Percentiles rank a stretch among this genome's conserved stretches.
Conservation (phyloP, 805 yeast species). For the Yamadazyma insecticola region DNA sequence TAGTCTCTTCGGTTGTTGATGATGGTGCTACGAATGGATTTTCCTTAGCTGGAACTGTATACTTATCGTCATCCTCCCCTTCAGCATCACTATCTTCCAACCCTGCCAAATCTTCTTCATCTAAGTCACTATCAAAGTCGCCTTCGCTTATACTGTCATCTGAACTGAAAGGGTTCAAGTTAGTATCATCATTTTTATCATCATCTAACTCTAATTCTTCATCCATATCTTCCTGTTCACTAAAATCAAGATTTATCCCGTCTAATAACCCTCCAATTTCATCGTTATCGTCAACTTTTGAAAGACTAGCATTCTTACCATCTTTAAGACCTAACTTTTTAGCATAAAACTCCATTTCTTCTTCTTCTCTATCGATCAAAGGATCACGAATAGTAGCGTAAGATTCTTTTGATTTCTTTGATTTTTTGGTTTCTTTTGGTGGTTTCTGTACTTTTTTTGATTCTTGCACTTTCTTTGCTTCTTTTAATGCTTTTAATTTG, state of each 20-base stretch:
- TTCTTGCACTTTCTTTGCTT: slow-evolving; percentile 6
- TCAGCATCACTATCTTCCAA: slow-evolving; percentile 5
- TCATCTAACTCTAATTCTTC: slow-evolving; percentile 12
- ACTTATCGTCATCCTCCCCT: slow-evolving; percentile 12
- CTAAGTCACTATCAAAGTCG: slow-evolving; percentile 16
- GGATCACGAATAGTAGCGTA: no score
- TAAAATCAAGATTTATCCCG: slow-evolving; percentile 56
- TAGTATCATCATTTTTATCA: slow-evolving; percentile 12
- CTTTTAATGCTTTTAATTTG: slow-evolving; percentile 16
- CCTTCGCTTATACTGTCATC: slow-evolving; percentile 16
- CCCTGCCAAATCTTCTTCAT: slow-evolving; percentile 11
- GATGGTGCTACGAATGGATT: slow-evolving; percentile 65
- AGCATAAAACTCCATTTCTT: slow-evolving; percentile 78
- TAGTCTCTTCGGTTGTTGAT: slow-evolving; percentile 18
- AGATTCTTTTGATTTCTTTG: slow-evolving; percentile 8
- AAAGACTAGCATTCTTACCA: slow-evolving; percentile 42
- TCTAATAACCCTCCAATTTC: slow-evolving; percentile 78
- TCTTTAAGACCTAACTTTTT: slow-evolving; percentile 68
- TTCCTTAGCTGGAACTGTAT: slow-evolving; percentile 36
- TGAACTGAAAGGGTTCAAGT: slow-evolving; percentile 16
- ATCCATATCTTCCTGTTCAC: slow-evolving; percentile 12
- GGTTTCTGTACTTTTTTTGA: slow-evolving; percentile 13
- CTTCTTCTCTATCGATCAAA: slow-evolving; percentile 62
- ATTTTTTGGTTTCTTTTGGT: slow-evolving; percentile 10
- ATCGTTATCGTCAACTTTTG: slow-evolving; percentile 61